Evolutionary conservation across 768 basidiomycete genomes (phyloP), one percentile per base, ranked within the genome.

Genomic region (Boletellus ananiceps): DNA sequence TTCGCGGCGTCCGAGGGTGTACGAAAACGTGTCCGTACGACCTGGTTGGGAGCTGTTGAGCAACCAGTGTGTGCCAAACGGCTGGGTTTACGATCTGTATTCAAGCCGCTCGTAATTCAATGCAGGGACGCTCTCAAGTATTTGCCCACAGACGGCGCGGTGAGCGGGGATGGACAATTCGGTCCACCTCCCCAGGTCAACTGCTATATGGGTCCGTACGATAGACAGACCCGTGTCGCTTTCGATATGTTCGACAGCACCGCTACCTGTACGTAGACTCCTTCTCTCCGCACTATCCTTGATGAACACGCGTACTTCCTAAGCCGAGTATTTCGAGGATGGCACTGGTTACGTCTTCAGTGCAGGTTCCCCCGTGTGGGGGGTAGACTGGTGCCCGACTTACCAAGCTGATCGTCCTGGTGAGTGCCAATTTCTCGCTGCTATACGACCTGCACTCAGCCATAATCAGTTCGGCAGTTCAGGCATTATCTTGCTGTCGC

Each of bases 311-410:
- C 44, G 33, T 31, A 31, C 37, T 42, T 32, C 7, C n/a, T 9
- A 57, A 93, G 91, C 81, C 34, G 71, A 81, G 9, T 79, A 77
- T 54, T 67, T 84, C 11, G 71, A 80, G 2, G 77, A 76, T 34
- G 83, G 79, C 55, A 72, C 74, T 25, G 76, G 86, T 0, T 77
- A 86, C 52, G 71, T 95, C 1, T 86, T 97, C 66, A 89, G 86
- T 53, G 86, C 88, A 0, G 96, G 96, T 6, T 88, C 85, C 3
- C 87, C 91, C 0, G 86, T 90, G n/a, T 91, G 88, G 84, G 90
- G 83, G 2, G 61, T 95, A 32, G 92, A 94, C 56, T 98, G 94
- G 94, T 93, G 93, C 65, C 95, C 96, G 3, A 81, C 84, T 19
- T 77, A 86, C 52, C 67, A 73, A 18, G 70, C 75, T 32, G 82